Base-by-base conservation (phyloP, 192 early-diverging fungal genomes). In the Coemansia sp. region DNA sequence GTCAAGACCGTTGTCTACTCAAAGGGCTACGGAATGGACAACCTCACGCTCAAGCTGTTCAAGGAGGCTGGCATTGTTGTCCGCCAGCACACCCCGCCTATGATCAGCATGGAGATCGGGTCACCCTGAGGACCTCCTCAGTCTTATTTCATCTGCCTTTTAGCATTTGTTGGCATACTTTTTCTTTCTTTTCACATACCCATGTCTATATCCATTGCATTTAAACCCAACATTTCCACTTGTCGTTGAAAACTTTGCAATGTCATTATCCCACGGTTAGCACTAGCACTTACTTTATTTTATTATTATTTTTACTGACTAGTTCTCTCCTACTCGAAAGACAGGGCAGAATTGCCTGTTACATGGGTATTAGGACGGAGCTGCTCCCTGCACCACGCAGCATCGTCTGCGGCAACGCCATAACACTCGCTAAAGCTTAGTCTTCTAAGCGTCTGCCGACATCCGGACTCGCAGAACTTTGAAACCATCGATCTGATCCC, bases 11-110 rank as follows among this genome's bases (percentile, higher is more conserved):
- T 99, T 0, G 95, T 99, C 12, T 99, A 97, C 61, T 87, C 88
- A 6, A 89, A 90, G 66, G 90, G 90, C 13, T 99, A 99, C 68
- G 93, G 94, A 2, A 96, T 98, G 95, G 97, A 99, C 72, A 88
- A 90, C 9, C 73, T 94, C 71, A 93, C 95, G 5, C 80, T 87
- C 14, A 84, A 84, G 55, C 82, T 99, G 66, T 92, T 99, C 56
- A 66, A 81, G 39, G 93, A 95, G 65, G 98, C 95, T 0, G 87
- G 88, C 0, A 86, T 99, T 7, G 84, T 82, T 40, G 76, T 98
- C 53, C 80, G 93, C 57, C 90, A 94, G 72, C 89, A 93, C 74
- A 84, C 87, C 2, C 87, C 89, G 17, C 89, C 89, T 4, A 80
- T 67, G 7, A 79, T 86, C 42, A 78, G 76, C 63, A 69, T 86